A percentile compares a stretch with the other conserved stretches of the same genome.
Conservation (phyloP, 2,329 filamentous ascomycete genomes). For the Hypoxylon sp. region DNA sequence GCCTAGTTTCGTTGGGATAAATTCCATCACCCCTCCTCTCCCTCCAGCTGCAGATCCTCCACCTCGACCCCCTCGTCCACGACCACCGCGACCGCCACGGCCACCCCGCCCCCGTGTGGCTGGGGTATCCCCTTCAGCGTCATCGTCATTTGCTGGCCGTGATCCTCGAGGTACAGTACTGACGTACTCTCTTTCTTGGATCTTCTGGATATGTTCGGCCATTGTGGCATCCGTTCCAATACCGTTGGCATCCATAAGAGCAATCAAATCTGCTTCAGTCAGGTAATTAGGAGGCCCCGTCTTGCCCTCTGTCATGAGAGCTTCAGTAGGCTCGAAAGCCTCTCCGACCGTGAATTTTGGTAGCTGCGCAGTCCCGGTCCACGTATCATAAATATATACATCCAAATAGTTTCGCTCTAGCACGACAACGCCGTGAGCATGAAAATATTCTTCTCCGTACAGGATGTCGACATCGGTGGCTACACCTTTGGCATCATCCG, state of each 20-base stretch:
- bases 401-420: slow-evolving; percentile 93
- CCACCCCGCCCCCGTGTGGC: slow-evolving; percentile 61
- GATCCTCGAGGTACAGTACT: slow-evolving; percentile 69
- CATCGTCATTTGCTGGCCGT: slow-evolving; percentile 56
- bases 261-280: slow-evolving; percentile 95
- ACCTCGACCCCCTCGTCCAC: slow-evolving; percentile 61
- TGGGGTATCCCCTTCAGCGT: slow-evolving; percentile 59
- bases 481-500: slow-evolving; percentile 90
- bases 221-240: slow-evolving; percentile 99
- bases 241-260: slow-evolving; percentile 97
- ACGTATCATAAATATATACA: slow-evolving; percentile 96
- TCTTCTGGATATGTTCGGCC: slow-evolving; percentile 98
- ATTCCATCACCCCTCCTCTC: slow-evolving; percentile 78
- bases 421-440: slow-evolving; percentile 86
- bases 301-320: slow-evolving; percentile 90
- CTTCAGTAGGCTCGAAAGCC: slow-evolving; percentile 88
- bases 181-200: slow-evolving; percentile 91
- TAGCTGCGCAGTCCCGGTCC: slow-evolving; percentile 88
- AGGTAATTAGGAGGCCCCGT: slow-evolving; percentile 88
- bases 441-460: slow-evolving; percentile 88
- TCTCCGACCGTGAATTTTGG: slow-evolving; percentile 86
- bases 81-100: slow-evolving; percentile 66
- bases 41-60: slow-evolving; percentile 59
- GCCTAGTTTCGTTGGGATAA: slow-evolving; percentile 92
- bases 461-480: slow-evolving; percentile 87